Evolutionary conservation across 164 flowering plant species (phyloP).

Genomic region (grape (Vitis vinifera)): DNA sequence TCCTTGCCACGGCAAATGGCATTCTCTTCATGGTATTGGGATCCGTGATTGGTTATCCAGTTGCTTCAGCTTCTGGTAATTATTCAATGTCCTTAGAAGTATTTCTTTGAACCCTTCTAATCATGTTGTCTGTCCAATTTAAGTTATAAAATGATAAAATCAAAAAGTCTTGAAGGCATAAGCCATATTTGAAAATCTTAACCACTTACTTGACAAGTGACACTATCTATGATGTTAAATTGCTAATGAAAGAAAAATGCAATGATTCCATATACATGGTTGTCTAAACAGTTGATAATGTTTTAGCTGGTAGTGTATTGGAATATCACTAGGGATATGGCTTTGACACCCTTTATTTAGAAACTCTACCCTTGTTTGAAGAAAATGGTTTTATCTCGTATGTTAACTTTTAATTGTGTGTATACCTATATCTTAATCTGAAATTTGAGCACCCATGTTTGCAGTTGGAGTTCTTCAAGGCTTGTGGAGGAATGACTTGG

Average conservation of each 20-base stretch:
- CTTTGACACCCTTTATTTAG: not conserved
- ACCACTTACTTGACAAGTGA: not conserved
- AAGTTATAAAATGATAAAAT: not conserved
- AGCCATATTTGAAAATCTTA: not conserved
- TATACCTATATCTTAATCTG: slow-evolving; percentile 1
- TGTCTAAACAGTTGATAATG: too few species aligned
- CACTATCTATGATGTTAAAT: too few species aligned
- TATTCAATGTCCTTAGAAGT: not conserved
- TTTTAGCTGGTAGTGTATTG: too few species aligned
- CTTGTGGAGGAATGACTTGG: slow-evolving; percentile 87
- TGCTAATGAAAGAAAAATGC: too few species aligned
- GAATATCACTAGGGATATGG: not conserved
- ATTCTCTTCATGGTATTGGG: slow-evolving; percentile 66
- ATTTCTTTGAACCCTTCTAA: not conserved
- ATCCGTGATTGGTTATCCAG: slow-evolving; percentile 66
- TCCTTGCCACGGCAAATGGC: slow-evolving; percentile 45
- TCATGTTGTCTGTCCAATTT: not conserved
- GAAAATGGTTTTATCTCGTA: not conserved
- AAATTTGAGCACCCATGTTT: slow-evolving; percentile 5
- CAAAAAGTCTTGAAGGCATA: not conserved
- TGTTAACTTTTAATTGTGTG: not conserved
- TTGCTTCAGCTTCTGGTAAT: slow-evolving; percentile 87
- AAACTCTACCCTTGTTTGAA: not conserved
- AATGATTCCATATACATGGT: too few species aligned
- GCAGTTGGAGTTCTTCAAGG: slow-evolving; percentile 80